Conservation (phyloP, 768 basidiomycete genomes). For the Lentinula lateritia region DNA sequence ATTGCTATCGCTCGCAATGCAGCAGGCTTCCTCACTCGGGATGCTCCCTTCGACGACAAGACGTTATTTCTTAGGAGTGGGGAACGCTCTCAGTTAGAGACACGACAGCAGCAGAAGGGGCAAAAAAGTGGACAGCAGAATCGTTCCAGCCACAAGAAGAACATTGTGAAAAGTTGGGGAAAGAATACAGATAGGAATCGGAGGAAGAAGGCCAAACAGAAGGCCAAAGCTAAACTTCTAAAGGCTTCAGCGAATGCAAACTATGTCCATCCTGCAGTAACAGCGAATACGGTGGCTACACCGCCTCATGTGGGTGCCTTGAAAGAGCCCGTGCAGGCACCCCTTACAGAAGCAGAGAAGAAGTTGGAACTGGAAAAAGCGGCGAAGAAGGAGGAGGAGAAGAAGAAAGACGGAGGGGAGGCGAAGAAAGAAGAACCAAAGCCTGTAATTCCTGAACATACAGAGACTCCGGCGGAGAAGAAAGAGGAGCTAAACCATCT, state of each 20-base stretch:
- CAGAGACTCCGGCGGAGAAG: not conserved
- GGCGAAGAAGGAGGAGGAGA: not conserved
- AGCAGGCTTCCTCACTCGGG: not conserved
- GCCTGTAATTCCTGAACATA: not conserved
- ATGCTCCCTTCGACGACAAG: not conserved
- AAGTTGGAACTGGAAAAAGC: too few relatives aligned
- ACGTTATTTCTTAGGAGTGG: not conserved
- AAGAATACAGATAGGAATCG: too few relatives aligned
- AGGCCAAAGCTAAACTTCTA: too few relatives aligned
- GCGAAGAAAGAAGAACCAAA: not conserved
- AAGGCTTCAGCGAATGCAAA: too few relatives aligned
- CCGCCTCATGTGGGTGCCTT: too few relatives aligned
- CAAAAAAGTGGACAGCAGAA: not conserved
- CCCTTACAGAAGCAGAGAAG: too few relatives aligned
- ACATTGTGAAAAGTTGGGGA: too few relatives aligned
- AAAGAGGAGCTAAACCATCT: not conserved
- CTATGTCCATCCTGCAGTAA: too few relatives aligned
- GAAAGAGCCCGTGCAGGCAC: too few relatives aligned
- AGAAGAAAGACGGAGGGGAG: not conserved
- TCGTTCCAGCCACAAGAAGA: not conserved
- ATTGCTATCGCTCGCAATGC: not conserved
- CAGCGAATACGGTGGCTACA: too few relatives aligned
- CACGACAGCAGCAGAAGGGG: not conserved
- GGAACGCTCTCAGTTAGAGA: not conserved
- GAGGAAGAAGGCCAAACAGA: too few relatives aligned